A percentile compares a stretch with the other conserved stretches of the same genome.
These are phyloP conservation scores for Trichosanthes cucumerina DNA, from an alignment of 306 rosid species.

Conservation along the genomic window DNA sequence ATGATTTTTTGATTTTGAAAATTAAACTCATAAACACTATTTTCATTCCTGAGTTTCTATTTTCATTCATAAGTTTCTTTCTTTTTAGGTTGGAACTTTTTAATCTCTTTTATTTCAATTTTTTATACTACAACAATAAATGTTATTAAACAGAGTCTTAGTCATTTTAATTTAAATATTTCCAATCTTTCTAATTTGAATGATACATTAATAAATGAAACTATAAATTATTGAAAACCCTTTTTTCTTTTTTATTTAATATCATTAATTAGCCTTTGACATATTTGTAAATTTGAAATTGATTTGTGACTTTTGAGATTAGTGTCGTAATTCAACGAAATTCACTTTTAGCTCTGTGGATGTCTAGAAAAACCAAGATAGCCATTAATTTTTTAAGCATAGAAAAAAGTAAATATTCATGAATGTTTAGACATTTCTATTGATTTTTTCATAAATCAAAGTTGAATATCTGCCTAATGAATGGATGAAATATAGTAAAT, in stretches of 20 bases:
- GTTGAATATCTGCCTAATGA: background rate
- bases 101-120: too few species aligned
- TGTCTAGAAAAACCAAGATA: background rate
- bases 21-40: too few species aligned
- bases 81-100: too few species aligned
- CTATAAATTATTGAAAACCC: background rate
- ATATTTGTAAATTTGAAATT: background rate
- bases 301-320: background rate
- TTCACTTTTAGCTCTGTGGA: too few species aligned
- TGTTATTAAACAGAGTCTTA: too few species aligned
- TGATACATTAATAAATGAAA: background rate
- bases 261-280: background rate
- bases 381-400: background rate
- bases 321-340: background rate
- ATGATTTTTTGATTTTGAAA: too few species aligned
- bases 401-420: background rate
- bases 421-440: background rate
- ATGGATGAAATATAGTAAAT: too few species aligned
- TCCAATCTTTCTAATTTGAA: background rate
- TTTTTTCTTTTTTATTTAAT: background rate
- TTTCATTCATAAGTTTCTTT: too few species aligned
- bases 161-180: too few species aligned
- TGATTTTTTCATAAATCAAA: background rate
- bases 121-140: too few species aligned
- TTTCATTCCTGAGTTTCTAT: too few species aligned